phyloP scores from a whole-genome alignment of 192 early-diverging fungal species.

The Rhizophagus prolifer region DNA sequence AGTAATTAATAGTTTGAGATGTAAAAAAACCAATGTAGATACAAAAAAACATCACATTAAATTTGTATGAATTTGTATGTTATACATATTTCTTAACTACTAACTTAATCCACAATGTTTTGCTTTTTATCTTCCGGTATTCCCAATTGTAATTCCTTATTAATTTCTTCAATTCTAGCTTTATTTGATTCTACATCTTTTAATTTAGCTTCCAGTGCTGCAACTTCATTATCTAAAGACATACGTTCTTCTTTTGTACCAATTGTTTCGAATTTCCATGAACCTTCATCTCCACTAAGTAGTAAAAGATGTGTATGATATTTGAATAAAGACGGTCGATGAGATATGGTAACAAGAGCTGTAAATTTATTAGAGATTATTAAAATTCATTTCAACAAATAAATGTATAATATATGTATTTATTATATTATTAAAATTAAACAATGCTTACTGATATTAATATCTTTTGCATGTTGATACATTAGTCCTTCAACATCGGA shows the following conservation, averaged over 20 bases:
- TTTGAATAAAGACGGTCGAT: conserved; percentile 91
- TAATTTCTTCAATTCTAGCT: conserved; percentile 48
- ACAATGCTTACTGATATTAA: conserved; percentile 69
- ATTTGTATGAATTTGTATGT: too few relatives aligned
- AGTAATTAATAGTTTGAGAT: too few relatives aligned
- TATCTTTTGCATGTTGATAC: conserved; percentile 76
- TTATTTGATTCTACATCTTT: conserved; percentile 50
- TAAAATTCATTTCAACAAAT: background rate
- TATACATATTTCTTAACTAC: too few relatives aligned
- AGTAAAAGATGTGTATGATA: conserved; percentile 93
- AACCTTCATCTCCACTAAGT: conserved; percentile 90
- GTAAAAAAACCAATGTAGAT: too few relatives aligned
- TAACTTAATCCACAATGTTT: conserved; percentile 32
- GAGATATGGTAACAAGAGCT: conserved; percentile 90
- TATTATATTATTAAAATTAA: too few relatives aligned
- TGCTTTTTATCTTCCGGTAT: conserved; percentile 40
- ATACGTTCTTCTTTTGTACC: conserved; percentile 81
- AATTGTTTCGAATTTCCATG: conserved; percentile 73
- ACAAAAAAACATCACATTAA: too few relatives aligned
- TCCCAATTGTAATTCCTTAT: conserved; percentile 53
- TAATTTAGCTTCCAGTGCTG: conserved; percentile 58
- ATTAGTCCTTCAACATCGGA: conserved; percentile 92
- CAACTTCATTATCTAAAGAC: conserved; percentile 86
- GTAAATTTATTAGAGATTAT: background rate
- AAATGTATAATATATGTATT: background rate